Evolutionary conservation across 116 monocot species (phyloP), one percentile per base, ranked within the genome.

Genomic region (Cymodocea nodosa): DNA sequence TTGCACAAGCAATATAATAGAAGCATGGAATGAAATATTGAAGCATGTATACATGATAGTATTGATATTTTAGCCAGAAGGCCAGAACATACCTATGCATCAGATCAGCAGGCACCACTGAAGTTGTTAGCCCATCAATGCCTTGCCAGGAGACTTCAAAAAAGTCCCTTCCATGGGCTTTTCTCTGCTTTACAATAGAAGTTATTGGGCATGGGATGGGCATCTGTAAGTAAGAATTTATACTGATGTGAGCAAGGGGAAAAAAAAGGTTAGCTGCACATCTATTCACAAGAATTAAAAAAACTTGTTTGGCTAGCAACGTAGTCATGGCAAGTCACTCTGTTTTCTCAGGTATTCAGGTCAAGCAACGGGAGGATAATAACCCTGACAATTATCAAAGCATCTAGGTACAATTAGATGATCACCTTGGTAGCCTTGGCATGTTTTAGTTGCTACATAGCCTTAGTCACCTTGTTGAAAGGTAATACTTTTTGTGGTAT

Each of bases 101-200:
- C 6, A 88, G 73, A 83, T 83, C 79, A 69, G 85, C 81, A 22
- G 89, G 81, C 6, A 93, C 81, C 6, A 71, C 64, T 25, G 83
- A 88, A 25, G 74, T 73, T 15, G 70, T 44, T 1, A 81, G 70
- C 39, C 88, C 81, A 66, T 79, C 83, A 18, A 83, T 70, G 40
- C 64, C 74, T 67, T 72, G 74, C 93, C 93, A 93, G 30, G 81
- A 81, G 56, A 93, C 93, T 65, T 93, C 89, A 75, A 81, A 93
- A 67, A 58, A 83, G 54, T 81, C 83, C 72, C 63, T 63, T 70
- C 85, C 81, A 2, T 80, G 81, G 55, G 83, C 66, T 75, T 83
- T 88, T 67, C 93, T 83, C 71, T 70, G 73, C 74, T 85, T 93
- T 36, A 85, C 36, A 69, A 93, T 83, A 55, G 83, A 58, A 65